phyloP scores from a whole-genome alignment of 805 yeast species.

The Vanderwaltozyma verrucispora region DNA sequence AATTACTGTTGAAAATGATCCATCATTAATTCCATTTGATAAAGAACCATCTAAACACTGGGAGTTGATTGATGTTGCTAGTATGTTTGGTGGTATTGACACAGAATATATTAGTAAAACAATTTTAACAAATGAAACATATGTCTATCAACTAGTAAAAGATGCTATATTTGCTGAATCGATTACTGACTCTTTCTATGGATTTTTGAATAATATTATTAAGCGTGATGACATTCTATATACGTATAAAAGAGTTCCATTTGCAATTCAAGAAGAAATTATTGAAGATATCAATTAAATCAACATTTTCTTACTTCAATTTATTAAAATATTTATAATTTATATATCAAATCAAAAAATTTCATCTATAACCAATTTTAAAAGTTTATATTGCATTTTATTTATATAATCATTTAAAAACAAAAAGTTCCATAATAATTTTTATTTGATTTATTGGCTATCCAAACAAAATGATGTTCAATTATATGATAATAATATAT shows the following conservation, averaged over 20 bases:
- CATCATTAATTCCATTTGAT: slow-evolving; percentile 16
- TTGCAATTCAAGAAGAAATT: neutral
- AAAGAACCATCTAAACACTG: slow-evolving; percentile 29
- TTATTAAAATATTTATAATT: too few relatives aligned
- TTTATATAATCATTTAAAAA: too few relatives aligned
- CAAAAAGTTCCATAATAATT: too few relatives aligned
- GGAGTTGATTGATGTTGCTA: slow-evolving; percentile 32
- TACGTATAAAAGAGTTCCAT: slow-evolving; percentile 2
- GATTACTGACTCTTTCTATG: neutral
- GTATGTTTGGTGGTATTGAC: slow-evolving; percentile 24
- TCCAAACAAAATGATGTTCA: too few relatives aligned
- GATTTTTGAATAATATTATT: neutral
- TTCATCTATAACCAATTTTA: too few relatives aligned
- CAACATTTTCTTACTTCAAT: too few relatives aligned
- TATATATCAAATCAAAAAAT: too few relatives aligned
- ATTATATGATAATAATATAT: neutral
- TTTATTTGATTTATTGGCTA: too few relatives aligned
- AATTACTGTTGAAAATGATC: slow-evolving; percentile 28
- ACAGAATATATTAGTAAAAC: neutral
- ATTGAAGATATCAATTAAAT: neutral
- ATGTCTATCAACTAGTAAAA: neutral
- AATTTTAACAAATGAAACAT: neutral
- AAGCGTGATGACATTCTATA: slow-evolving; percentile 1
- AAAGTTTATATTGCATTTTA: too few relatives aligned
- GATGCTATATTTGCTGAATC: neutral